Percentiles rank a stretch among this genome's conserved stretches.
Evolutionary conservation across 805 yeast species (phyloP).

Genomic region (Candida berthetii): DNA sequence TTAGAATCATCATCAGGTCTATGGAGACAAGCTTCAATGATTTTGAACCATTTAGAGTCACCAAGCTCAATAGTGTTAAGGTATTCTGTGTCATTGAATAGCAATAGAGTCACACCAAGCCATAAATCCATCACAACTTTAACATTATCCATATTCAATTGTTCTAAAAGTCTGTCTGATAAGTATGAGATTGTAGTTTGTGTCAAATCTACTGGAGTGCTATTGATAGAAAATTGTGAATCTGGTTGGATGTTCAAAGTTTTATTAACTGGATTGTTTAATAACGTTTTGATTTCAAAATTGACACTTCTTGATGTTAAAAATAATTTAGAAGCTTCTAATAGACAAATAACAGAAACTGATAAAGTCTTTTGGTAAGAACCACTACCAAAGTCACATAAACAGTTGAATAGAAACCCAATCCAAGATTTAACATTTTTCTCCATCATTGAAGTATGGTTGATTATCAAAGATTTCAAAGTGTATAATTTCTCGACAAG

Average conservation of each 20-base stretch:
- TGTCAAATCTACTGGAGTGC: constrained; percentile 8
- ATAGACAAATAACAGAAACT: constrained; percentile 4
- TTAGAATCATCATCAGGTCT: constrained; percentile 2
- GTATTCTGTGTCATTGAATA: constrained; percentile 6
- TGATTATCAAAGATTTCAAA: constrained; percentile 11
- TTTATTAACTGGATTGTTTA: constrained; percentile 4
- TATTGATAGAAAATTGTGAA: constrained; percentile 1
- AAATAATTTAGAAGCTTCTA: constrained; percentile 13
- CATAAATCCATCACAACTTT: constrained; percentile 14
- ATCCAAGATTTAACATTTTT: constrained; percentile 19
- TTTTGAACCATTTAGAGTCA: background rate
- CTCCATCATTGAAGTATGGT: constrained; percentile 18
- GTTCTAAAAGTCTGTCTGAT: constrained; percentile 1
- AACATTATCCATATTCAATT: constrained; percentile 1
- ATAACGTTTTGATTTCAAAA: constrained; percentile 10
- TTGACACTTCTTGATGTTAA: constrained; percentile 11
- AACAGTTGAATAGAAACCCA: constrained; percentile 9
- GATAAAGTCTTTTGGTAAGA: constrained; percentile 6
- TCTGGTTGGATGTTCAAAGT: constrained; percentile 6
- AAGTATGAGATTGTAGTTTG: constrained; percentile 6
- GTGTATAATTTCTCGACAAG: constrained; percentile 15
- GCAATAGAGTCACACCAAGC: constrained; percentile 14
- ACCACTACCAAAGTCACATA: constrained; percentile 12
- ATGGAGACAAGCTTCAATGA: constrained; percentile 1
- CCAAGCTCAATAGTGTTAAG: background rate